Evolutionary conservation across 108 stramenopile species (phyloP), one percentile per base, ranked within the genome.

Genomic region (Bacterosira constricta): DNA sequence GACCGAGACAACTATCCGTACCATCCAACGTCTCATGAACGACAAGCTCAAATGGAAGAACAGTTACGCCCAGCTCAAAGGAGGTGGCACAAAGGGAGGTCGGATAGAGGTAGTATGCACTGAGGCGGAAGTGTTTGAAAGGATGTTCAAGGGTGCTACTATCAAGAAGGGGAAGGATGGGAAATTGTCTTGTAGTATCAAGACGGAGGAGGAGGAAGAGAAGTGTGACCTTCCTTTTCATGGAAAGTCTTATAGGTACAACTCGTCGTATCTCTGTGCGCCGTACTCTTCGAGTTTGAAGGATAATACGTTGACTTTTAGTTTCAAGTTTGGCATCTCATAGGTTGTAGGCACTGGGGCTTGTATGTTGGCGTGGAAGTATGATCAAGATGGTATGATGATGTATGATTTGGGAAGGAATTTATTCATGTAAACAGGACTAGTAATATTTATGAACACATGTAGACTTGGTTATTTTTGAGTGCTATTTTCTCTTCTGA

Each of bases 1-100:
- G 1, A 50, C 65, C 11, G 39, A 54, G 9, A 37, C 30, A 25
- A 25, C 36, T 2, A 46, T 53, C 0, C 49, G 49, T 12, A 66
- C 47, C 6, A 34, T 66, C 47, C 49, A 66, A 52, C 20, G 31
- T 7, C 50, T 50, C 47, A 66, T 66, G 49, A 66, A 66, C 17
- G 2, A 35, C 9, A 66, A 51, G 36, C 51, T 66, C n/a, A 66
- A 66, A 32, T 66, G 49, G 64, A 66, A 66, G 35, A 51, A 52
- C 29, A 49, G 46, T 27, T 66, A 37, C 51, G 36, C 39, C 37
- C 20, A 41, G 7, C 13, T 66, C 0, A 66, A 66, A 52, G 64
- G 35, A n/a, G 50, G 35, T 34, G 1, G 4, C 32, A 23, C 9
- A 26, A 51, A 66, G 35, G 64, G 64, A 37, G 64, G 15, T 25